phyloP scores from a whole-genome alignment of 805 yeast species.

The Saccharomycopsis sp. region DNA sequence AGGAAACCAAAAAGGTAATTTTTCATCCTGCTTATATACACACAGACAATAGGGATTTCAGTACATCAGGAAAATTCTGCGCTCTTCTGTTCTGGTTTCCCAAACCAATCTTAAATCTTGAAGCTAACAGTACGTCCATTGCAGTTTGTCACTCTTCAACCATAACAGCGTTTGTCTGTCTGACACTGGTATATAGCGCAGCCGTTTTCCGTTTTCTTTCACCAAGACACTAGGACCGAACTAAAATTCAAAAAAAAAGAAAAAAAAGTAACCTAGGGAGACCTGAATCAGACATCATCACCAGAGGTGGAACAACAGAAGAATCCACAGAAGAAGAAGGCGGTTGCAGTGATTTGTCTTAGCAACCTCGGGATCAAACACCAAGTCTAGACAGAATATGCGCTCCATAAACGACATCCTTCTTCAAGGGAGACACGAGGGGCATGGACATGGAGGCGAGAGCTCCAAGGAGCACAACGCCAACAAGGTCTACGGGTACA shows the following conservation, averaged over 20 bases:
- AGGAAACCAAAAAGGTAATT: too few species aligned
- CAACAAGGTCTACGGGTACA: conserved; percentile 56
- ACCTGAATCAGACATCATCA: neutral
- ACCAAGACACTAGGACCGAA: too few species aligned
- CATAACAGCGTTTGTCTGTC: neutral
- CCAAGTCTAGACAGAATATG: neutral
- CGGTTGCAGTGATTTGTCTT: too few species aligned
- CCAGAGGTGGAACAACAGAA: too few species aligned
- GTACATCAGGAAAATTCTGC: neutral
- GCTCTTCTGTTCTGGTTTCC: neutral
- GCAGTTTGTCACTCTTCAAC: neutral
- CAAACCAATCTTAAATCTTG: neutral
- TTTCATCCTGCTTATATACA: too few species aligned
- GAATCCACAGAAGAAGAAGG: too few species aligned
- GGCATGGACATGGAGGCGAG: neutral
- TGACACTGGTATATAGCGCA: neutral
- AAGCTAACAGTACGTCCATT: too few species aligned
- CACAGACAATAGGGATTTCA: neutral
- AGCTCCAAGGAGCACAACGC: conserved; percentile 40
- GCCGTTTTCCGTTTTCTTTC: neutral
- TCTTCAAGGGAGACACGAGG: conserved; percentile 36
- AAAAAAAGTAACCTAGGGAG: neutral
- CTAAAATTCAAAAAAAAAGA: too few species aligned
- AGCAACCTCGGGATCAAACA: too few species aligned
- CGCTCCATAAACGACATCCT: neutral